Base-by-base conservation (phyloP, 2,329 filamentous ascomycete genomes). In the Albophoma yamanashiensis region DNA sequence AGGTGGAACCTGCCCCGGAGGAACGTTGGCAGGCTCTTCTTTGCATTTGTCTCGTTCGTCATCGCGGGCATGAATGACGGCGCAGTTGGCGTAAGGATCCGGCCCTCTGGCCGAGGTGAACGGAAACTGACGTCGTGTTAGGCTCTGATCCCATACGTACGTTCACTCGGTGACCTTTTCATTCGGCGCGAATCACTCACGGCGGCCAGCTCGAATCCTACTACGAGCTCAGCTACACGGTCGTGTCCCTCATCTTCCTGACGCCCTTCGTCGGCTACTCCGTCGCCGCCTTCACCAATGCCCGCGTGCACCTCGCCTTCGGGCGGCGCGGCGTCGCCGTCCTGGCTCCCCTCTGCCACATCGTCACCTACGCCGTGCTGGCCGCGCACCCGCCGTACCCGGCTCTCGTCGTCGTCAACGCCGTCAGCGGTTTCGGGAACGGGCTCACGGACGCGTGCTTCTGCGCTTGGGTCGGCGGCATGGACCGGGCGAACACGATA, bases 251-350 rank as follows among this genome's bases (percentile, higher is more conserved):
- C 5, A 76, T 88, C 55, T 88, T 88, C 69, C 73, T 89, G 2
- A 83, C 84, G 0, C 86, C 85, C 0, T 82, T 88, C 27, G 75
- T 79, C 1, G 86, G 86, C 31, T 89, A 88, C 72, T 82, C 80
- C 1, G 66, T 81, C 6, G 83, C 85, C 0, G 84, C 86, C 0
- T 72, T 87, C 4, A 73, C 82, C 38, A 89, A 88, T 68, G 85
- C 84, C 60, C 69, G 71, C 2, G 79, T 88, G 34, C 86, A 88
- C 65, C 70, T 84, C 58, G 76, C 72, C 4, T 77, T 83, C 39
- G 88, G 88, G 20, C 87, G 87, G 64, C 81, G 87, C 5, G 88
- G 88, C 1, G 79, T 89, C 4, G 85, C 86, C 2, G 69, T 88
- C 59, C 75, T 89, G 57, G 84, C 80, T 0, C 84, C 87, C 0